Conservation (phyloP, 2,329 filamentous ascomycete species). For the Aureobasidium sp. region DNA sequence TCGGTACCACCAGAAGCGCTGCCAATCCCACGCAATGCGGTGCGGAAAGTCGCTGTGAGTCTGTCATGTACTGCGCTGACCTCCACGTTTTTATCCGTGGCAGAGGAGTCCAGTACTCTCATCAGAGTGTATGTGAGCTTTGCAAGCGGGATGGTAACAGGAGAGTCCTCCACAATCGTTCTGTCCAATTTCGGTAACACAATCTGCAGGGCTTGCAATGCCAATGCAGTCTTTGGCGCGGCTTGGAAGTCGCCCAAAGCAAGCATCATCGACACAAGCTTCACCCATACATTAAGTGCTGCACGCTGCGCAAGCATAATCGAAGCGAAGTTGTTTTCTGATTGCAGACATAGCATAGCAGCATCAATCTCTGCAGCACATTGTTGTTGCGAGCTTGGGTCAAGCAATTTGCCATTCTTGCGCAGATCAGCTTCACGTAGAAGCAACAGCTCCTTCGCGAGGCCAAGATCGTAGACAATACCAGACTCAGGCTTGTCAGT, state of each 20-base stretch:
- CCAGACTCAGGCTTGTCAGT: slow-evolving; percentile 50
- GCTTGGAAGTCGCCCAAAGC: slow-evolving; percentile 72
- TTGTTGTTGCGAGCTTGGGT: slow-evolving; percentile 24
- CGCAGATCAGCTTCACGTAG: slow-evolving; percentile 57
- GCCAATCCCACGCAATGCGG: slow-evolving; percentile 51
- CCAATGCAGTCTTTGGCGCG: slow-evolving; percentile 63
- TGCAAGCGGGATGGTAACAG: slow-evolving; percentile 66
- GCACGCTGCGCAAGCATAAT: slow-evolving; percentile 50
- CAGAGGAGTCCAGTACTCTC: slow-evolving; percentile 55
- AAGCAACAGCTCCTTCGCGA: slow-evolving; percentile 64
- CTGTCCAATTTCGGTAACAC: slow-evolving; percentile 80
- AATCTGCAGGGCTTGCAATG: slow-evolving; percentile 77
- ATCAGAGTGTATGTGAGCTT: slow-evolving; percentile 65
- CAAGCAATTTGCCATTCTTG: slow-evolving; percentile 30
- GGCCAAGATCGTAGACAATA: slow-evolving; percentile 57
- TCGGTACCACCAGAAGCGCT: slow-evolving; percentile 25
- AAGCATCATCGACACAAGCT: slow-evolving; percentile 73
- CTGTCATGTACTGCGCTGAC: slow-evolving; percentile 65
- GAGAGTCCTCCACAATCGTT: slow-evolving; percentile 58
- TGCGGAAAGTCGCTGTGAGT: slow-evolving; percentile 82
- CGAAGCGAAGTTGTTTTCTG: slow-evolving; percentile 54
- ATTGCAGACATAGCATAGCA: slow-evolving; percentile 53
- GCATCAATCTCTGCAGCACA: slow-evolving; percentile 51
- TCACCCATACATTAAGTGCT: slow-evolving; percentile 74
- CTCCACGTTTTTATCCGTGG: slow-evolving; percentile 41